Conservation (phyloP, 352 stramenopile species). For the Phytophthora hibernalis region DNA sequence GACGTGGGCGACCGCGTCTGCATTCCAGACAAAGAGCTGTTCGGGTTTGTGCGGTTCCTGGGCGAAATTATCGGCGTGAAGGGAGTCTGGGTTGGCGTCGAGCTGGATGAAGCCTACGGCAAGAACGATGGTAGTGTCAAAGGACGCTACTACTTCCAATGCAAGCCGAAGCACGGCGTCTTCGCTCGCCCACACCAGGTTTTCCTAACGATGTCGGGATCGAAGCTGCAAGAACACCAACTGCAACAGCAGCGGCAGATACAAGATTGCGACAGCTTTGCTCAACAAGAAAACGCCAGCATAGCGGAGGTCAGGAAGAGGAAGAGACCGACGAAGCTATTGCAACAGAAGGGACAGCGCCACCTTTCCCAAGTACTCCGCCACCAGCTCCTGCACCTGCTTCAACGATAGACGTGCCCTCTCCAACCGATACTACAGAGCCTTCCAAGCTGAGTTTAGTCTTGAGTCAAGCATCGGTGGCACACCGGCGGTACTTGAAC, state of each 20-base stretch:
- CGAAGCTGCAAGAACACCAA: constrained; percentile 61
- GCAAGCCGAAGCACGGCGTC: constrained; percentile 79
- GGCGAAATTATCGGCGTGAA: constrained; percentile 78
- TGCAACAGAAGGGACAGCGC: constrained; percentile 27
- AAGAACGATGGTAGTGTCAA: constrained; percentile 90
- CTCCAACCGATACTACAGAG: constrained; percentile 44
- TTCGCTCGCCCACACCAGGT: constrained; percentile 84
- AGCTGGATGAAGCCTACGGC: constrained; percentile 76
- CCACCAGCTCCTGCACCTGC: constrained; percentile 30
- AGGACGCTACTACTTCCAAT: constrained; percentile 81
- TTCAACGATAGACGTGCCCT: constrained; percentile 17
- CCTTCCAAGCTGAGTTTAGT: constrained; percentile 72
- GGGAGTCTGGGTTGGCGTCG: constrained; percentile 78
- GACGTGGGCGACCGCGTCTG: constrained; percentile 79
- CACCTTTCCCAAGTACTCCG: constrained; percentile 31
- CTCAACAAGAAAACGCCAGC: constrained; percentile 24
- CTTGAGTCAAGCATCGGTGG: constrained; percentile 60
- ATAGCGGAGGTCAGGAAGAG: constrained; percentile 42
- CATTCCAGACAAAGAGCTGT: constrained; percentile 87
- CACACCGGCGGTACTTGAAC: constrained; percentile 79
- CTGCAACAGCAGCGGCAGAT: constrained; percentile 48
- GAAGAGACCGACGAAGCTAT: constrained; percentile 30
- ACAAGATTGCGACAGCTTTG: constrained; percentile 34
- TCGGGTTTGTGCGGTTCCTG: constrained; percentile 81
- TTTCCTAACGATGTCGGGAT: constrained; percentile 68